Percentiles rank a stretch among this genome's conserved stretches.
Conservation (phyloP, 23 red algal species). For the Gracilaria vermiculophylla region DNA sequence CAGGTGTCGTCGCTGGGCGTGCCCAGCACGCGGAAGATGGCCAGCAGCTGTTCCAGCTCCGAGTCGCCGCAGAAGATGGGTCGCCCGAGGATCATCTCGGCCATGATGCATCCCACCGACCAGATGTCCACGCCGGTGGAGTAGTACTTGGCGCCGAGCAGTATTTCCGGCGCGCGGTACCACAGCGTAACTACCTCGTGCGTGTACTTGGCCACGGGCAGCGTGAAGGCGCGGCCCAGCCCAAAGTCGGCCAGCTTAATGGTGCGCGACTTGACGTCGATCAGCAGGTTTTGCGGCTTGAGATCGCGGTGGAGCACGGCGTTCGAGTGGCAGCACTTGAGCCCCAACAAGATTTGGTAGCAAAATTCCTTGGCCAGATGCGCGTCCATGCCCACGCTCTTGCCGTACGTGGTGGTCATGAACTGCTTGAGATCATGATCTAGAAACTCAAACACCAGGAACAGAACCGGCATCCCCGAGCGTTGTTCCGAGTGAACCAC, state of each 20-base stretch:
- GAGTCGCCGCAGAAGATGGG: slow-evolving; percentile 91
- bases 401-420: slow-evolving; percentile 73
- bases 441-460: slow-evolving; percentile 93
- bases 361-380: slow-evolving; percentile 78
- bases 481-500: slow-evolving; percentile 84
- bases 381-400: slow-evolving; percentile 51
- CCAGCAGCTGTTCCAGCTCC: slow-evolving; percentile 93
- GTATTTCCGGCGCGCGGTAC: slow-evolving; percentile 97
- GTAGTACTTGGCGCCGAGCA: slow-evolving; percentile 93
- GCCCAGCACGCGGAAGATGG: slow-evolving; percentile 92
- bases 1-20: slow-evolving; percentile 81
- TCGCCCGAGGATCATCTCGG: slow-evolving; percentile 89
- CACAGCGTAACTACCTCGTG: slow-evolving; percentile 99
- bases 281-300: slow-evolving; percentile 98
- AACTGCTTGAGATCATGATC: slow-evolving; percentile 99
- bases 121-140: slow-evolving; percentile 95
- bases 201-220: slow-evolving; percentile 96
- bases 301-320: slow-evolving; percentile 94
- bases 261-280: slow-evolving; percentile 69
- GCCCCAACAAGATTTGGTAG: slow-evolving; percentile 91
- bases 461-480: slow-evolving; percentile 73
- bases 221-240: slow-evolving; percentile 82
- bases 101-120: slow-evolving; percentile 94
- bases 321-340: slow-evolving; percentile 83
- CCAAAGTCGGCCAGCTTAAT: slow-evolving; percentile 99